Conservation (phyloP, 2,329 filamentous ascomycete genomes). For the Fusarium sororula region DNA sequence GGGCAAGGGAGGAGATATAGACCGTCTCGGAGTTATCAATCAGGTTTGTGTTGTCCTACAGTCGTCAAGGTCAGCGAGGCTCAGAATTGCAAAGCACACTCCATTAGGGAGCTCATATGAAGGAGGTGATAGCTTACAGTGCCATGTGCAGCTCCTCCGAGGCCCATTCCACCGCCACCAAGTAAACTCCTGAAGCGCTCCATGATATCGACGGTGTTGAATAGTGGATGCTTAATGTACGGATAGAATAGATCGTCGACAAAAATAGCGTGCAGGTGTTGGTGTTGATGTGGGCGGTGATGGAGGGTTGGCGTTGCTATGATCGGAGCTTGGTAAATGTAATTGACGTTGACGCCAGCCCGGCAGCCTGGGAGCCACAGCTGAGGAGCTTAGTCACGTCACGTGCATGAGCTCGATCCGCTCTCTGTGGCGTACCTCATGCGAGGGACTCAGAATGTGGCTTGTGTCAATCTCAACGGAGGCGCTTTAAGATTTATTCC, state of each 20-base stretch:
- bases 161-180: slow-evolving; percentile 76
- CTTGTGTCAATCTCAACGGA: slow-evolving; percentile 16
- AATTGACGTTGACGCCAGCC: slow-evolving; percentile 48
- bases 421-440: slow-evolving; percentile 23
- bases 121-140: slow-evolving; percentile 47
- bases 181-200: slow-evolving; percentile 93
- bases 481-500: slow-evolving; percentile 47
- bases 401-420: slow-evolving; percentile 22
- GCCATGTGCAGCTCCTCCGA: slow-evolving; percentile 59
- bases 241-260: neutral
- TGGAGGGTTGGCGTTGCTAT: slow-evolving; percentile 24
- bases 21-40: slow-evolving; percentile 99
- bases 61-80: slow-evolving; percentile 10
- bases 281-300: slow-evolving; percentile 23
- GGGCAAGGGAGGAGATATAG: slow-evolving; percentile 96
- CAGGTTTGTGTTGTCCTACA: slow-evolving; percentile 85
- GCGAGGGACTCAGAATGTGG: slow-evolving; percentile 11
- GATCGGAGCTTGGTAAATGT: slow-evolving; percentile 39
- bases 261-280: slow-evolving; percentile 2
- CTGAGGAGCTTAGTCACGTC: slow-evolving; percentile 43
- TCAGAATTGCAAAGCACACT: neutral
- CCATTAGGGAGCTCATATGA: slow-evolving; percentile 15
- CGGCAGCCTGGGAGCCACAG: slow-evolving; percentile 47
- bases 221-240: neutral
- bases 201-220: slow-evolving; percentile 63